Evolutionary conservation across 257 asterid species (phyloP).

Genomic region (Ilex asprella): DNA sequence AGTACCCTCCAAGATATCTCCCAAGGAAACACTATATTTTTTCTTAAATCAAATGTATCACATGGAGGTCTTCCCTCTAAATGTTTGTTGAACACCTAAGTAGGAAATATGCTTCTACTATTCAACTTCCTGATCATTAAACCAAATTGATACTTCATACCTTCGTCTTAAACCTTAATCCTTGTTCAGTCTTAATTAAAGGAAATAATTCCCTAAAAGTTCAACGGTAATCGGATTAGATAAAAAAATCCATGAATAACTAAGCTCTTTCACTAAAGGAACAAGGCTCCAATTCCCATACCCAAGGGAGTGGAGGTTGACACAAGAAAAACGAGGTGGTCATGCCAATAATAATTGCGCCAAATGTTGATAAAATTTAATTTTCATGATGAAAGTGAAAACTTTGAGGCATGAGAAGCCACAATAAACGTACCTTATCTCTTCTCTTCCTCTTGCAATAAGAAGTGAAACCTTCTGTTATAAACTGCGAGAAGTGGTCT

Average conservation of each 20-base stretch:
- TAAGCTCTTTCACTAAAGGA: too few relatives aligned
- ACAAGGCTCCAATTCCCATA: too few relatives aligned
- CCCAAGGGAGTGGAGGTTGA: not conserved
- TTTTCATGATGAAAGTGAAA: not conserved
- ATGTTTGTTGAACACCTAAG: not conserved
- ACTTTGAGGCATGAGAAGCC: not conserved
- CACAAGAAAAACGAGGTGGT: not conserved
- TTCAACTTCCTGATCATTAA: too few relatives aligned
- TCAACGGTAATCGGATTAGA: too few relatives aligned
- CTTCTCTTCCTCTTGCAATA: conserved; percentile 97
- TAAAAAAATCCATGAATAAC: too few relatives aligned
- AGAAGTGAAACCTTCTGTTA: conserved; percentile 95
- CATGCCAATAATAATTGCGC: not conserved
- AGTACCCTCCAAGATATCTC: not conserved
- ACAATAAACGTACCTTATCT: conserved; percentile 55
- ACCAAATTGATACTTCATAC: too few relatives aligned
- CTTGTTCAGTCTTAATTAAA: too few relatives aligned
- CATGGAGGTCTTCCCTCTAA: too few relatives aligned
- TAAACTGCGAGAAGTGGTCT: conserved; percentile 92
- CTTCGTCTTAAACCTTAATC: too few relatives aligned
- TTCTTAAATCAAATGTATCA: too few relatives aligned
- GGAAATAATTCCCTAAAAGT: too few relatives aligned
- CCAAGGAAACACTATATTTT: not conserved
- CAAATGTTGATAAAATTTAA: not conserved
- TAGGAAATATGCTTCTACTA: not conserved